Percentiles rank a stretch among this genome's conserved stretches.
Evolutionary conservation across 495 filamentous ascomycete genomes (phyloP).

Genomic region (Barbatosphaeria neglecta): DNA sequence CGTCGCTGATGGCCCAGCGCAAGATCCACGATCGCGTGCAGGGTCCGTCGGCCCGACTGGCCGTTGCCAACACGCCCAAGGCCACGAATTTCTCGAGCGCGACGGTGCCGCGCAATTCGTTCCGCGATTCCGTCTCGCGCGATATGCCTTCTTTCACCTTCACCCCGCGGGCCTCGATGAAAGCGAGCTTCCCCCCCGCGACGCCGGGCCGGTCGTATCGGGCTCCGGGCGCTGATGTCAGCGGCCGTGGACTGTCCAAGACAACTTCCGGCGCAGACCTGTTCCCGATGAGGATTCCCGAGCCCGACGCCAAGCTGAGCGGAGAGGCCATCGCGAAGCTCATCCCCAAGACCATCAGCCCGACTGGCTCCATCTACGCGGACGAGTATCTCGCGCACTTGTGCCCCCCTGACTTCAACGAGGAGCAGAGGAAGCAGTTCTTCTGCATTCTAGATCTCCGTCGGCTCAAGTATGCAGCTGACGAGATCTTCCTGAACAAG

Average conservation of each 20-base stretch:
- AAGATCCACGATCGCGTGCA: conserved; percentile 19
- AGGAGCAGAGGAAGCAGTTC: conserved; percentile 37
- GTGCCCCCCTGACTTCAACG: conserved; percentile 35
- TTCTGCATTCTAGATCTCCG: conserved; percentile 42
- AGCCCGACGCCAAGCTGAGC: conserved; percentile 30
- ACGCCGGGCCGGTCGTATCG: conserved; percentile 18
- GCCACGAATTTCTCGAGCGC: conserved; percentile 11
- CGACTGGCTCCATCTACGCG: conserved; percentile 33
- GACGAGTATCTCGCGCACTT: conserved; percentile 37
- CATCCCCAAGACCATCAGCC: conserved; percentile 27
- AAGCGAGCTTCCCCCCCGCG: conserved; percentile 22
- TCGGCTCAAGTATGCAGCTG: conserved; percentile 38
- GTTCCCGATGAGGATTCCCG: conserved; percentile 36
- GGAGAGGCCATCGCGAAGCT: conserved; percentile 33
- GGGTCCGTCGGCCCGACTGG: conserved; percentile 23
- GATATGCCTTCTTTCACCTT: conserved; percentile 18
- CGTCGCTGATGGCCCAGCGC: conserved; percentile 18
- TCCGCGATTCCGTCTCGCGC: conserved; percentile 25
- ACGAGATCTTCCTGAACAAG: conserved; percentile 39
- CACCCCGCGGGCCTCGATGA: conserved; percentile 21
- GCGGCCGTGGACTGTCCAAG: conserved; percentile 22
- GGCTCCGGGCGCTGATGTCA: conserved; percentile 14
- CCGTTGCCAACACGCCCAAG: conserved; percentile 3
- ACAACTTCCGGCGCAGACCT: conserved; percentile 22
- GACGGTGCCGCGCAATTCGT: conserved; percentile 22